Base-by-base conservation (phyloP, 306 rosid species). In the Castanopsis chinensis region DNA sequence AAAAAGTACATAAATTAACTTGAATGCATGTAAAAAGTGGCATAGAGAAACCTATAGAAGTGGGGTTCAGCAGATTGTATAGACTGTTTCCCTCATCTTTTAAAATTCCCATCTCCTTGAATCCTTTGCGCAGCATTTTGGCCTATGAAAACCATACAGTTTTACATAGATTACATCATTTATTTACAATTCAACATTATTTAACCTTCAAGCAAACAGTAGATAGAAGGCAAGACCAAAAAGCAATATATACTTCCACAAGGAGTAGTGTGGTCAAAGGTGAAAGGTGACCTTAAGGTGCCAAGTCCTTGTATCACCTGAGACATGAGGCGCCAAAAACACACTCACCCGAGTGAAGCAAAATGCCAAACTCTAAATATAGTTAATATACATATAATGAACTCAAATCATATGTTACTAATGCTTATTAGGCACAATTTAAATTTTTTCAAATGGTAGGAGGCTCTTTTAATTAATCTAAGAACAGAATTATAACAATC, bases 41-140 rank as follows among this genome's bases (percentile, higher is more conserved):
- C 61, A 79, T 15, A 41, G 54, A 77, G 59, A 77, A 74, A 92
- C 97, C 97, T 92, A 92, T 92, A 77, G 98, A 91, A 78, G 99
- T 95, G 76, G 98, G 99, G 84, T 95, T 95, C 83, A 92, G 87
- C 83, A n/a, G 88, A 78, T 95, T 86, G 87, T 91, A 95, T 72
- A 86, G 77, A 81, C 76, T 84, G 88, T 89, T 85, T 84, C 82
- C 75, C 37, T 55, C 60, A 51, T 80, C 84, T 81, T 84, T 87
- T 89, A 95, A 82, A 83, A 95, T 82, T 76, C 97, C 98, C 41
- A 92, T 76, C 84, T 92, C 93, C 78, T 89, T 84, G 77, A 95
- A 87, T 80, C 99, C 98, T 76, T 89, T 90, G 73, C 87, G 84
- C 78, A 95, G 88, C 94, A 87, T 92, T 80, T 83, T 87, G 73